These are phyloP conservation scores for Zygotorulaspora mrakii DNA, from an alignment of 1,139 yeast species.

Conservation along the genomic window DNA sequence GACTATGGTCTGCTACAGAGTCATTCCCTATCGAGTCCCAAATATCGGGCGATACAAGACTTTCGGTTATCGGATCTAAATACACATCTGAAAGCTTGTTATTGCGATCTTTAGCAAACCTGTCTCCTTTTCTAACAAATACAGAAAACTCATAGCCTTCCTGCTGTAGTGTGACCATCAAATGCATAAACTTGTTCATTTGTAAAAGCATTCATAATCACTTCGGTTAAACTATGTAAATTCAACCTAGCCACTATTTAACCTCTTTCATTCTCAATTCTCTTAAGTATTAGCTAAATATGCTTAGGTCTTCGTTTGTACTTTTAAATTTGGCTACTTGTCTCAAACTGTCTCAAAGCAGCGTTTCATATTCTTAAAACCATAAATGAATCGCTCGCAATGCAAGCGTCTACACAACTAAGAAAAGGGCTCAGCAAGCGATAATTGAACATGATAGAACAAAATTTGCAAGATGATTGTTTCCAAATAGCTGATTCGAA, in stretches of 20 bases:
- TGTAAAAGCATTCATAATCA: too few species aligned
- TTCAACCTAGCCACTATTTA: too few species aligned
- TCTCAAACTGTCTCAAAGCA: too few species aligned
- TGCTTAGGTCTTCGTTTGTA: too few species aligned
- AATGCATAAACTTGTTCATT: constrained; percentile 13
- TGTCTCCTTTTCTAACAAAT: constrained; percentile 10
- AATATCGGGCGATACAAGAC: constrained; percentile 10
- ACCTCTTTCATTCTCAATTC: too few species aligned
- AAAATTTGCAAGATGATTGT: not conserved
- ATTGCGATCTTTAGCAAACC: not conserved
- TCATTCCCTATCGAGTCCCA: constrained; percentile 14
- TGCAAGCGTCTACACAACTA: constrained; percentile 4
- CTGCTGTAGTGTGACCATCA: constrained; percentile 8
- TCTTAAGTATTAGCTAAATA: too few species aligned
- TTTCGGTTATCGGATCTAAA: constrained; percentile 13
- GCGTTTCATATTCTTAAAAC: constrained; percentile 4
- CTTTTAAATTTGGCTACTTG: too few species aligned
- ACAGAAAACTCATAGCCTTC: constrained; percentile 17
- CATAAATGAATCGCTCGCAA: constrained; percentile 9
- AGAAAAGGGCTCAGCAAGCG: too few species aligned
- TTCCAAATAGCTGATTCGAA: not conserved
- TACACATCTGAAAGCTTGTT: constrained; percentile 12
- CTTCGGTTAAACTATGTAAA: too few species aligned
- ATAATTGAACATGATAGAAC: not conserved
- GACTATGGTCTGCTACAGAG: constrained; percentile 10